phyloP scores from a whole-genome alignment of 495 filamentous ascomycete genomes.

The Lindgomyces ingoldianus region DNA sequence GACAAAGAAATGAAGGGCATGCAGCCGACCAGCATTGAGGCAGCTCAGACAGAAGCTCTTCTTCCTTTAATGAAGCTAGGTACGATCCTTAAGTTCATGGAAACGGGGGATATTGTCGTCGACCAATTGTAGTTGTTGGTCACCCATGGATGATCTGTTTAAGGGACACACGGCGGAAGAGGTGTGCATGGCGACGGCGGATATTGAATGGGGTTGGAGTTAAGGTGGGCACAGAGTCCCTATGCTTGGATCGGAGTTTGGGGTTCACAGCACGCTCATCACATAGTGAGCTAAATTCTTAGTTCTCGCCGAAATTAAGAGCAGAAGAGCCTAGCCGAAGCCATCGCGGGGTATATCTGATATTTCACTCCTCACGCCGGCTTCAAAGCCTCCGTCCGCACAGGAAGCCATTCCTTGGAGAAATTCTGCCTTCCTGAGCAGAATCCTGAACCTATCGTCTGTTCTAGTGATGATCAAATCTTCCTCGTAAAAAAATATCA shows the following conservation, averaged over 20 bases:
- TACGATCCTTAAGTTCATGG: constrained; percentile 22
- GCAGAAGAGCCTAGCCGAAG: too few relatives aligned
- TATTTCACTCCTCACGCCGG: too few relatives aligned
- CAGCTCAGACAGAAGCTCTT: neutral
- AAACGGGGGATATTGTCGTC: neutral
- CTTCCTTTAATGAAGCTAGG: neutral
- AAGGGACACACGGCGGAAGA: neutral
- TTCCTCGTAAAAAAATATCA: constrained; percentile 73
- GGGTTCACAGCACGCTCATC: too few relatives aligned
- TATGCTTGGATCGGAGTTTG: neutral
- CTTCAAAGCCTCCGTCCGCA: constrained; percentile 44
- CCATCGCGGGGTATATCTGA: too few relatives aligned
- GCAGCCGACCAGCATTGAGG: neutral
- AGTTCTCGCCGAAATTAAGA: too few relatives aligned
- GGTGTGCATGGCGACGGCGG: too few relatives aligned
- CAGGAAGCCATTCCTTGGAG: constrained; percentile 44
- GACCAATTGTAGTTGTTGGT: neutral
- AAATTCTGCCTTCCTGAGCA: constrained; percentile 73
- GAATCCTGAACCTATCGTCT: constrained; percentile 65
- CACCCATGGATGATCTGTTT: neutral
- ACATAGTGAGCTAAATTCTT: too few relatives aligned
- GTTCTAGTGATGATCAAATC: constrained; percentile 80
- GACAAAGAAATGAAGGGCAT: constrained; percentile 1
- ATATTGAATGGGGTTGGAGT: constrained; percentile 1
- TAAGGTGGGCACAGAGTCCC: neutral